Conservation (phyloP, 208 protist genomes). For the Leptomonas pyrrhocoris region DNA sequence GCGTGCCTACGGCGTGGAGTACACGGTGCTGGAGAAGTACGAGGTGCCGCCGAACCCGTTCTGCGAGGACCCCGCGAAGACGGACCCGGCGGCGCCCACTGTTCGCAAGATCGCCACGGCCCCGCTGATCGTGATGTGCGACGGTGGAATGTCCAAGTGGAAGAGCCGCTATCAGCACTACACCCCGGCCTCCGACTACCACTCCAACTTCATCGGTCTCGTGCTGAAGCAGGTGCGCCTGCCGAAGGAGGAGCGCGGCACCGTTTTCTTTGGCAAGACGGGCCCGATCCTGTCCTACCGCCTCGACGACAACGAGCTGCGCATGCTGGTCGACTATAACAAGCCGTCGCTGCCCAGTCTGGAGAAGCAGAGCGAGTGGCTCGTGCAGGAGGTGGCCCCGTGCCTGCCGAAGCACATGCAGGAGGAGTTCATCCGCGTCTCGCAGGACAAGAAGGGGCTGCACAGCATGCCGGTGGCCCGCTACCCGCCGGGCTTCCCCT, state of each 20-base stretch:
- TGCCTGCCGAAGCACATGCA: conserved; percentile 81
- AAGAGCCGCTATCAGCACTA: conserved; percentile 88
- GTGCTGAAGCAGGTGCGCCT: conserved; percentile 72
- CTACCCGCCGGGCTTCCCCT: conserved; percentile 74
- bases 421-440: conserved; percentile 67
- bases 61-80: conserved; percentile 43
- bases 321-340: conserved; percentile 89
- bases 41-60: conserved; percentile 62
- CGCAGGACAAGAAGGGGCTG: conserved; percentile 58
- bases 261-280: conserved; percentile 91
- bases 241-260: conserved; percentile 84
- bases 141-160: conserved; percentile 93
- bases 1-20: conserved; percentile 85
- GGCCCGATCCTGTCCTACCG: conserved; percentile 92
- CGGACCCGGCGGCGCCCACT: conserved; percentile 25
- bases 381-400: conserved; percentile 80
- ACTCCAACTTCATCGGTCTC: conserved; percentile 91
- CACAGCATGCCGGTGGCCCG: conserved; percentile 84
- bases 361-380: conserved; percentile 83
- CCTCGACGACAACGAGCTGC: conserved; percentile 78
- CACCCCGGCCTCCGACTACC: conserved; percentile 74
- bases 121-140: conserved; percentile 92
- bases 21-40: conserved; percentile 59
- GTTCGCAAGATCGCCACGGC: conserved; percentile 64
- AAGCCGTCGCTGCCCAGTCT: conserved; percentile 68